Base-by-base conservation (phyloP, 495 filamentous ascomycete genomes). In the Aspergillus baeticus region DNA sequence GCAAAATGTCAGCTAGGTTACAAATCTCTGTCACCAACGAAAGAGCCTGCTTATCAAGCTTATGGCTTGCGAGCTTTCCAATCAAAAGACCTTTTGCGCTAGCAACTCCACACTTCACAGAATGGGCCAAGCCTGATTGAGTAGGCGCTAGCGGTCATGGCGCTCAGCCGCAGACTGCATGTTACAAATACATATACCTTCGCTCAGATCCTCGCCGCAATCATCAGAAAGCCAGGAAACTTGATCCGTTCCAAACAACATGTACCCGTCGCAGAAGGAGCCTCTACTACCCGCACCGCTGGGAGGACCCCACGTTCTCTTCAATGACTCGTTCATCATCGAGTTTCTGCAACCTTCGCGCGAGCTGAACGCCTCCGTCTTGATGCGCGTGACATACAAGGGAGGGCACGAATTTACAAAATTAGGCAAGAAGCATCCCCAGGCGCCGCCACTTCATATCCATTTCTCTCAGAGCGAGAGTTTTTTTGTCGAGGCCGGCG, bases 311-410 rank as follows among this genome's bases (percentile, higher is more conserved):
- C 55, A 58, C 31, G 22, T 22, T 20, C 29, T 58, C n/a, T 58
- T 58, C 41, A 47, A 51, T 21, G 55, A 47, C 46, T 58, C 55
- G 7, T 58, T 58, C 17, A 45, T 45, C 37, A 34, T 51, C 47
- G 55, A 58, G 31, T 58, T 58, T 26, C 41, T 58, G 17, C 55
- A 58, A 21, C 39, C 49, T 8, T 26, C 47, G 14, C 39, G 47
- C 1, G 55, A 45, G 4, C 49, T 58, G 18, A 34, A 58, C 18
- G 55, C 55, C 20, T 51, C 55, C 0, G 47, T 58, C 2, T n/a
- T 58, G 29, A 51, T 58, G 47, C 55, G 55, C 29, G 55, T 47
- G 18, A 58, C 55, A 4, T 58, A 58, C 11, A 18, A 23, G 3
- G 55, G 55, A 10, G 20, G 39, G 0, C 55, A 58, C 15, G 55